A percentile compares a stretch with the other conserved stretches of the same genome.
Evolutionary conservation across 1,139 yeast genomes (phyloP).

Genomic region (Saccharomyces hybrid): DNA sequence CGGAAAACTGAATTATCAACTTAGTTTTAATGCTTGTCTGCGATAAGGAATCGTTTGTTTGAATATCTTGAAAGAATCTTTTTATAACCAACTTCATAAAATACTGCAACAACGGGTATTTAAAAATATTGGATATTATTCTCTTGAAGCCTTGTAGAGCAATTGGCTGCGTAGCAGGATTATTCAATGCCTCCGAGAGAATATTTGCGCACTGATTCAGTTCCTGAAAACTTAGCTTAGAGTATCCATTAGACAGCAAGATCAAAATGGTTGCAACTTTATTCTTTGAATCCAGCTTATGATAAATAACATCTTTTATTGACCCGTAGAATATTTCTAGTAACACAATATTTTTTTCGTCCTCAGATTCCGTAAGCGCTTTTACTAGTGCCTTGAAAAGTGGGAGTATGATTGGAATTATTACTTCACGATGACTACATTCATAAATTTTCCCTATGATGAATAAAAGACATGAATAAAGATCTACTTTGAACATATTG

Average conservation of each 20-base stretch:
- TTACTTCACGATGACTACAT: constrained; percentile 23
- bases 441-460: constrained; percentile 51
- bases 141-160: constrained; percentile 17
- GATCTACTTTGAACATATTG: constrained; percentile 56
- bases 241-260: constrained; percentile 14
- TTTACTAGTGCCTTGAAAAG: constrained; percentile 44
- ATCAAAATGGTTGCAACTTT: constrained; percentile 18
- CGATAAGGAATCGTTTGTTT: neutral
- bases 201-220: constrained; percentile 11
- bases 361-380: constrained; percentile 35
- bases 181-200: constrained; percentile 12
- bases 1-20: neutral
- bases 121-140: constrained; percentile 2
- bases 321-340: constrained; percentile 25
- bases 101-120: neutral
- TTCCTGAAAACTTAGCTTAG: constrained; percentile 17
- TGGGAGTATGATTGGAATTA: constrained; percentile 50
- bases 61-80: neutral
- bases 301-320: constrained; percentile 26
- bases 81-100: neutral
- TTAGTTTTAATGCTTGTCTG: neutral
- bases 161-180: constrained; percentile 6
- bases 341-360: constrained; percentile 31
- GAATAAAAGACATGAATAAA: constrained; percentile 61
- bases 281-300: constrained; percentile 15